Evolutionary conservation across 805 yeast species (phyloP), one percentile per base, ranked within the genome.

Genomic region (Yarrowia divulgata): DNA sequence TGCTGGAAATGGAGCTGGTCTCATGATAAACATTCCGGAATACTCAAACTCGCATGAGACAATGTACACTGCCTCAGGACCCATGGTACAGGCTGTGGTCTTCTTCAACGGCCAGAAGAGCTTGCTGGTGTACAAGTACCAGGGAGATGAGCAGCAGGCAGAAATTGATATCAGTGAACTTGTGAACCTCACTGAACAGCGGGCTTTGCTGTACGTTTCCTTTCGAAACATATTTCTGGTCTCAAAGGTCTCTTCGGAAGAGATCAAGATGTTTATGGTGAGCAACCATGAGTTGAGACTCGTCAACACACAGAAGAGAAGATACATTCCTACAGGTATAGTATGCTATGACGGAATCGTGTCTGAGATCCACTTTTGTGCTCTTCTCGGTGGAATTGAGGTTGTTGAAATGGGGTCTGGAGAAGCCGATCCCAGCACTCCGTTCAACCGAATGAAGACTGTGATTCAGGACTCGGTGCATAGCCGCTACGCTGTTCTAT

Each of bases 401-500:
- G 46, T 55, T 13, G 45, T 39, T 8, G 45, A 39, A 39, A 39
- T 55, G 62, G 46, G 46, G 4, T 23, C 58, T 8, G 58, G 35
- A 1, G 62, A 55, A 12, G 46, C 62, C 5, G 62, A 55, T 18
- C 62, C 46, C 3, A 39, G 46, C 35, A 55, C 62, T 9, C 62
- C 62, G 1, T 55, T 55, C 13, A 55, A 55, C 16, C 62, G 62
- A 19, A 55, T 55, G 62, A 55, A 55, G 62, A 55, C 62, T 1
- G 62, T 55, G 3, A 23, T 55, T 23, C 62, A 55, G 23, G 62
- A 55, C 8, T 34, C 62, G n/a, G 35, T 23, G 3, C 62, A 55
- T 16, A 23, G 35, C 18, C 34, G 62, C 3, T 55, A 55, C 12
- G 62, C 46, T 3, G 62, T 55, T 14, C 16, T 55, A 13, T 55